Evolutionary conservation across 176 grass and related monocot genomes (phyloP).

Genomic region (Eleusine coracana): DNA sequence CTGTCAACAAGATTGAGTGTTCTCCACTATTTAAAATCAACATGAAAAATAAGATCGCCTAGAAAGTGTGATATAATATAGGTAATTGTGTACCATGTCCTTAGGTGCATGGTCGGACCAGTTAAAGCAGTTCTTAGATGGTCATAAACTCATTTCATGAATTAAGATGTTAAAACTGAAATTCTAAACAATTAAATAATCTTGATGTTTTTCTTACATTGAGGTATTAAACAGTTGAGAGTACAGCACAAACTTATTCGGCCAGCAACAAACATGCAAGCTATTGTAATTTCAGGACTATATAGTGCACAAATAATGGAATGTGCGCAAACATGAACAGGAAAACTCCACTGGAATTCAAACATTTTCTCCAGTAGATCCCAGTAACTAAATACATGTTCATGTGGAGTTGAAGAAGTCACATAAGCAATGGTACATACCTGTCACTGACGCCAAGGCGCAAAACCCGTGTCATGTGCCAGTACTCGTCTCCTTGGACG

Average conservation of each 20-base stretch:
- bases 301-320: background rate
- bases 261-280: background rate
- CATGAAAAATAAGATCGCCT: background rate
- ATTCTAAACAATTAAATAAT: background rate
- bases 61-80: background rate
- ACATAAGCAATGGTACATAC: constrained; percentile 37
- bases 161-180: background rate
- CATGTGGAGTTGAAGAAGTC: background rate
- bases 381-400: background rate
- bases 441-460: constrained; percentile 72
- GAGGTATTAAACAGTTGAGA: background rate
- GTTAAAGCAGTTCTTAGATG: background rate
- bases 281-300: background rate
- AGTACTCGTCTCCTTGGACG: constrained; percentile 92
- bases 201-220: background rate
- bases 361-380: background rate
- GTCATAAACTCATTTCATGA: background rate
- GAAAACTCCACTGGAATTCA: background rate
- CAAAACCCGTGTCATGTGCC: constrained; percentile 89
- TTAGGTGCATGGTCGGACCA: background rate
- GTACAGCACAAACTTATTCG: background rate
- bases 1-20: background rate
- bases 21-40: background rate
- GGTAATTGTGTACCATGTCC: background rate
- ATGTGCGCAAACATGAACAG: background rate